Percentiles rank a stretch among this genome's conserved stretches.
These are phyloP conservation scores for Phoenix dactylifera DNA, from an alignment of 176 grass and related monocot species.

Conservation along the genomic window DNA sequence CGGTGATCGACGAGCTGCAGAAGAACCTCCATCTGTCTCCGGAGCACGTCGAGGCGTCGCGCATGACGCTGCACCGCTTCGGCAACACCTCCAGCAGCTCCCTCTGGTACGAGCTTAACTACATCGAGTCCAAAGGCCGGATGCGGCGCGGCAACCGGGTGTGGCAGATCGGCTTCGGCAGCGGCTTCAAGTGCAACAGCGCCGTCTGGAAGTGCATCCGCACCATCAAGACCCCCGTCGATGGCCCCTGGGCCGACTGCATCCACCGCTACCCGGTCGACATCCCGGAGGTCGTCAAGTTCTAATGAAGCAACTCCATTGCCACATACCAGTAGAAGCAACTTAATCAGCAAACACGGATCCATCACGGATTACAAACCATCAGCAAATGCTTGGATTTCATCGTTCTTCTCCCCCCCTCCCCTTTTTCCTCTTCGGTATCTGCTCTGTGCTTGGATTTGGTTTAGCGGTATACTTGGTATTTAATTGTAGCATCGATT, in stretches of 20 bases:
- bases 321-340: no score
- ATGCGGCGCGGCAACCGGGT: slow-evolving; percentile 77
- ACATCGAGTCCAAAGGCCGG: slow-evolving; percentile 83
- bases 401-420: no score
- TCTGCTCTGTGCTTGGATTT: no score
- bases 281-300: slow-evolving; percentile 73
- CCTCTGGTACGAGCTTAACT: slow-evolving; percentile 90
- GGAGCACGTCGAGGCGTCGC: slow-evolving; percentile 82
- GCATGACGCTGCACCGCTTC: slow-evolving; percentile 81
- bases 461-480: no score
- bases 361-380: no score
- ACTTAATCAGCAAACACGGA: no score
- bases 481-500: no score
- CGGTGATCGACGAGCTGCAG: slow-evolving; percentile 86
- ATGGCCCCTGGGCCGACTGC: slow-evolving; percentile 71
- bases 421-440: no score
- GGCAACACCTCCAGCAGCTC: slow-evolving; percentile 96
- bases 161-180: slow-evolving; percentile 89
- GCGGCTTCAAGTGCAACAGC: slow-evolving; percentile 95
- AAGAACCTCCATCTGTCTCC: slow-evolving; percentile 77
- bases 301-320: no score
- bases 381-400: no score
- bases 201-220: slow-evolving; percentile 87
- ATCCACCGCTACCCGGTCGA: slow-evolving; percentile 67
- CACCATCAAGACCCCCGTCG: slow-evolving; percentile 40